phyloP scores from a whole-genome alignment of 2,329 filamentous ascomycete species.

The Ophiostoma populinum region DNA sequence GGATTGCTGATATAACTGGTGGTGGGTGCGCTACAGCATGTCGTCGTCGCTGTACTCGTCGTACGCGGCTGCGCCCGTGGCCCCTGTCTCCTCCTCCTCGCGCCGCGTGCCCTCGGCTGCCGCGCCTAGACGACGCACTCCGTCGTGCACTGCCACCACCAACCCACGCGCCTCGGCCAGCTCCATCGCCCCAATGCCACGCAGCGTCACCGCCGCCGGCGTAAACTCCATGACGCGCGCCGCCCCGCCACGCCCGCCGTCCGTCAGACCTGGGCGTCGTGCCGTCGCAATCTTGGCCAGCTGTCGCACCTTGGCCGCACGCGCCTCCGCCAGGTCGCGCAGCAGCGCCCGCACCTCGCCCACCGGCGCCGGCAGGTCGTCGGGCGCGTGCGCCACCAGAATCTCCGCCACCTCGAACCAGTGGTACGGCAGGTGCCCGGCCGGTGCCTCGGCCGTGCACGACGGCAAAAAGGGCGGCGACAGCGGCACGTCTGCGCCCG shows the following conservation, averaged over 20 bases:
- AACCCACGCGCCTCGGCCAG: slow-evolving; percentile 74
- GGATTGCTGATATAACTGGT: too few species aligned
- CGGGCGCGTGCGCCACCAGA: slow-evolving; percentile 65
- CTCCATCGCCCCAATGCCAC: slow-evolving; percentile 84
- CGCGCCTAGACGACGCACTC: slow-evolving; percentile 65
- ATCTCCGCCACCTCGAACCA: slow-evolving; percentile 87
- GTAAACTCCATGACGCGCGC: too few species aligned
- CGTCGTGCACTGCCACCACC: slow-evolving; percentile 72
- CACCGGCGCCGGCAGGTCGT: slow-evolving; percentile 55
- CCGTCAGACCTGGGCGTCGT: slow-evolving; percentile 17
- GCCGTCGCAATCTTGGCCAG: slow-evolving; percentile 21
- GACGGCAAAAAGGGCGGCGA: slow-evolving; percentile 66
- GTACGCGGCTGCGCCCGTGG: slow-evolving; percentile 39
- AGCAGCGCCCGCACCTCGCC: slow-evolving; percentile 60
- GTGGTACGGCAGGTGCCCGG: slow-evolving; percentile 71
- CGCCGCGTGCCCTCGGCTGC: slow-evolving; percentile 61
- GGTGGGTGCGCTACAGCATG: slow-evolving; percentile 1
- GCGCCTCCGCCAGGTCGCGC: slow-evolving; percentile 69
- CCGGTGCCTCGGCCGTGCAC: slow-evolving; percentile 51
- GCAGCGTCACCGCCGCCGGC: slow-evolving; percentile 36
- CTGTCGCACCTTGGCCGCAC: slow-evolving; percentile 73
- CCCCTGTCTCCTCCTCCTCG: slow-evolving; percentile 47
- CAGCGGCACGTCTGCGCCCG: slow-evolving; percentile 17
- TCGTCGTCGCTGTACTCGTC: slow-evolving; percentile 46
- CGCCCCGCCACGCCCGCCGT: not conserved